Evolutionary conservation across 805 yeast genomes (phyloP), one percentile per base, ranked within the genome.

Genomic region (Ogataea salicorniae): DNA sequence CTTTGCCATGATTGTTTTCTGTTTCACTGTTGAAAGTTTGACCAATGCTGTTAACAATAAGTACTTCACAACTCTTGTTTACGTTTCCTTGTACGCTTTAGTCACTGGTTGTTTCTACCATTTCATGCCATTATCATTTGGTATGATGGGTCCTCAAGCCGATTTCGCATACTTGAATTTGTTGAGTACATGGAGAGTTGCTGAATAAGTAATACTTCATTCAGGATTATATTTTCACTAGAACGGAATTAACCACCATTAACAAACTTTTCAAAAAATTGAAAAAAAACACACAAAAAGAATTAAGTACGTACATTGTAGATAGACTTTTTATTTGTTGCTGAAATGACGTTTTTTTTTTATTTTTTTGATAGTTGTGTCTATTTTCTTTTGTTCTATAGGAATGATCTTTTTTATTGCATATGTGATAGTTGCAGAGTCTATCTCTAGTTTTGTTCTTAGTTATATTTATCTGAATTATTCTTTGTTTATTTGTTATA

Each of bases 1-100:
- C 70, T 92, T 92, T 72, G 98, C 98, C 43, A 84, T 90, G 73
- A 71, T 91, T 54, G 83, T 88, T 31, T 74, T 81, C 56, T 80
- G 79, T 47, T 86, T 80, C 66, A 69, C 78, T 54, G 68, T 84
- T 41, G 88, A 84, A 60, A 48, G 50, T 6, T 40, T 57, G 37
- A 56, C 58, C 14, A 43, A 54, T 7, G 51, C 37, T 35, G 55
- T 60, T 35, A 55, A 60, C 46, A 47, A 57, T 45, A 52, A 48
- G 15, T 39, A 54, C 17, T 59, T 59, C 34, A 50, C 71, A 14
- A 57, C 58, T 41, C 43, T 55, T 4, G 54, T 76, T 18, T 87
- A 78, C 64, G 42, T 63, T 11, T 52, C 64, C 2, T 64, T 79
- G 38, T 84, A 83, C 59, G 70, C 70, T 0, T 49, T 69, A 17